Evolutionary conservation across 208 protist species (phyloP).

Genomic region (Leishmania martiniquensis): DNA sequence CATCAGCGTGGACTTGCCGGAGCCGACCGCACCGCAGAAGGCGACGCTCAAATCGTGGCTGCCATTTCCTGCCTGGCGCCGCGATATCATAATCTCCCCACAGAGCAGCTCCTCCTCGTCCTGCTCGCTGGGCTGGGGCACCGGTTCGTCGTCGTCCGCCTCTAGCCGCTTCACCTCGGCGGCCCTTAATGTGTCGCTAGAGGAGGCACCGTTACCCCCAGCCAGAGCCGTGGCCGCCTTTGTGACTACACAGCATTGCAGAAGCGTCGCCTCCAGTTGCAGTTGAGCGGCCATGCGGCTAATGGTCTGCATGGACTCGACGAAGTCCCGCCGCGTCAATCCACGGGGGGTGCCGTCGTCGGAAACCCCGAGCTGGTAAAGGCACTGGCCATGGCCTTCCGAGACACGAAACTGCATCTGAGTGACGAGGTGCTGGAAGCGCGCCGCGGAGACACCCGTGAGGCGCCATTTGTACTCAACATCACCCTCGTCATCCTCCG

Average conservation of each 20-base stretch:
- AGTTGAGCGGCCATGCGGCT: slow-evolving; percentile 75
- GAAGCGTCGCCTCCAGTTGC: slow-evolving; percentile 50
- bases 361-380: slow-evolving; percentile 95
- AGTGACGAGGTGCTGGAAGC: slow-evolving; percentile 94
- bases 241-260: slow-evolving; percentile 60
- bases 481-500: slow-evolving; percentile 94
- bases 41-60: slow-evolving; percentile 72
- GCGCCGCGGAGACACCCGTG: slow-evolving; percentile 59
- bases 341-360: slow-evolving; percentile 92
- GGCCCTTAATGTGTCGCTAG: slow-evolving; percentile 1
- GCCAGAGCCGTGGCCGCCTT: not conserved
- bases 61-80: slow-evolving; percentile 42
- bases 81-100: slow-evolving; percentile 85
- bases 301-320: slow-evolving; percentile 80
- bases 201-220: not conserved
- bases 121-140: not conserved
- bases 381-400: slow-evolving; percentile 93
- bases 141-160: not conserved
- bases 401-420: slow-evolving; percentile 95
- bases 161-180: not conserved
- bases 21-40: slow-evolving; percentile 82
- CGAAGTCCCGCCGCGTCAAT: slow-evolving; percentile 71
- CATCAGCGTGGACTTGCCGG: slow-evolving; percentile 91
- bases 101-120: slow-evolving; percentile 48
- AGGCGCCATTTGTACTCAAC: slow-evolving; percentile 98